Evolutionary conservation across 2,329 filamentous ascomycete species (phyloP).

Genomic region (Cordyceps javanica): DNA sequence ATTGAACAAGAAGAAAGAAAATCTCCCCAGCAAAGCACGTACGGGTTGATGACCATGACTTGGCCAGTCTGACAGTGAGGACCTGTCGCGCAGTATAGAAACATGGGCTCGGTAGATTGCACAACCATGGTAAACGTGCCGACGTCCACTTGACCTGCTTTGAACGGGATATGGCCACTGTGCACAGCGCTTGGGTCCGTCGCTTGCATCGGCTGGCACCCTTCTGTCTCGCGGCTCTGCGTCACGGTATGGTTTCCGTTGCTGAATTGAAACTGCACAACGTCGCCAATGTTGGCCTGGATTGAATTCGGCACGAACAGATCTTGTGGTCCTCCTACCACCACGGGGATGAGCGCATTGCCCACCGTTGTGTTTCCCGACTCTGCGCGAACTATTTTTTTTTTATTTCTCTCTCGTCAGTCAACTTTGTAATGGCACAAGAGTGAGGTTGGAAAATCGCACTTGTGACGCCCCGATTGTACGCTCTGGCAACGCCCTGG

Average conservation of each 20-base stretch:
- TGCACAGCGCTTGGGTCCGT: constrained; percentile 28
- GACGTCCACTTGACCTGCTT: constrained; percentile 29
- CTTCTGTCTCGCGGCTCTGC: constrained; percentile 27
- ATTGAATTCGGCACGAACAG: constrained; percentile 33
- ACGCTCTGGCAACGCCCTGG: background rate
- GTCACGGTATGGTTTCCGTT: constrained; percentile 39
- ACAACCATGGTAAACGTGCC: constrained; percentile 43
- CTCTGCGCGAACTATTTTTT: background rate
- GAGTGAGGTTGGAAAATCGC: background rate
- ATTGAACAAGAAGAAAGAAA: no score
- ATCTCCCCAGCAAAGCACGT: no score
- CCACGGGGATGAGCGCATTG: constrained; percentile 25
- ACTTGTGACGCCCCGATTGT: background rate
- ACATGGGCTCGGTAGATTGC: constrained; percentile 38
- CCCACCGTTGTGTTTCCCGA: background rate
- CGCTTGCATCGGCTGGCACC: constrained; percentile 33
- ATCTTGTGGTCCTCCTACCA: constrained; percentile 31
- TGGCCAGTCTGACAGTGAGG: constrained; percentile 46
- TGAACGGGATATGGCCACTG: constrained; percentile 35
- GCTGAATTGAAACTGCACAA: constrained; percentile 38
- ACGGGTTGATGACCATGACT: constrained; percentile 46
- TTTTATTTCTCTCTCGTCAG: background rate
- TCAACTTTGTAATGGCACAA: background rate
- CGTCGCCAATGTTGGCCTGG: constrained; percentile 29
- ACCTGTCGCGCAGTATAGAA: constrained; percentile 43